A percentile compares a stretch with the other conserved stretches of the same genome.
Conservation (phyloP, 2,329 filamentous ascomycete species). For the Fusarium buxicola region DNA sequence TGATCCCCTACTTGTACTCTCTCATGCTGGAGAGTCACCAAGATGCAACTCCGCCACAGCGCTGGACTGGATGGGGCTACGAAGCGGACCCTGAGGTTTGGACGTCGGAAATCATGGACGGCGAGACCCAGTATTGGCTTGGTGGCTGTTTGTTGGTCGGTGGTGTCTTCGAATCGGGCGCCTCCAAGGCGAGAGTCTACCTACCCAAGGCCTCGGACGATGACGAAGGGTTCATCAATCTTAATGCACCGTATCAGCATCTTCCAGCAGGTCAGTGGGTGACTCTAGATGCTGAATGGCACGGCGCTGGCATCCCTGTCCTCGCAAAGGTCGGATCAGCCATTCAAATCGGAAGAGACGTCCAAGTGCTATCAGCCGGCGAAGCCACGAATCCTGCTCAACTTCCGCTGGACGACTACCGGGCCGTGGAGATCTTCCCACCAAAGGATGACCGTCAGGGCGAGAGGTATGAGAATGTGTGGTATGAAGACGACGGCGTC, state of each 20-base stretch:
- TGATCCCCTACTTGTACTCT: conserved; percentile 79
- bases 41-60: conserved; percentile 71
- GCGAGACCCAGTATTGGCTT: conserved; percentile 80
- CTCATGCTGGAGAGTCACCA: conserved; percentile 71
- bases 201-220: conserved; percentile 66
- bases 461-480: conserved; percentile 47
- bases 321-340: conserved; percentile 54
- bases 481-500: conserved; percentile 56
- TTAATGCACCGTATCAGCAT: conserved; percentile 70
- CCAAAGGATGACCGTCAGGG: conserved; percentile 37
- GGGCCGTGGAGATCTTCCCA: conserved; percentile 58
- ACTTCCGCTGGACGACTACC: conserved; percentile 56
- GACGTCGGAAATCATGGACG: conserved; percentile 68
- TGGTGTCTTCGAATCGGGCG: conserved; percentile 73
- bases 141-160: conserved; percentile 74
- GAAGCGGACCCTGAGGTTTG: conserved; percentile 75
- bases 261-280: conserved; percentile 59
- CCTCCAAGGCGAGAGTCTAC: conserved; percentile 67
- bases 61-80: conserved; percentile 81
- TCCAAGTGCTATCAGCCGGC: conserved; percentile 52
- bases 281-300: conserved; percentile 56
- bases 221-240: conserved; percentile 70
- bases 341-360: conserved; percentile 53
- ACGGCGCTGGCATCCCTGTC: conserved; percentile 55
- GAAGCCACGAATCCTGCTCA: conserved; percentile 54